phyloP scores from a whole-genome alignment of 257 asterid genomes.

The Linderniella brevidens region DNA sequence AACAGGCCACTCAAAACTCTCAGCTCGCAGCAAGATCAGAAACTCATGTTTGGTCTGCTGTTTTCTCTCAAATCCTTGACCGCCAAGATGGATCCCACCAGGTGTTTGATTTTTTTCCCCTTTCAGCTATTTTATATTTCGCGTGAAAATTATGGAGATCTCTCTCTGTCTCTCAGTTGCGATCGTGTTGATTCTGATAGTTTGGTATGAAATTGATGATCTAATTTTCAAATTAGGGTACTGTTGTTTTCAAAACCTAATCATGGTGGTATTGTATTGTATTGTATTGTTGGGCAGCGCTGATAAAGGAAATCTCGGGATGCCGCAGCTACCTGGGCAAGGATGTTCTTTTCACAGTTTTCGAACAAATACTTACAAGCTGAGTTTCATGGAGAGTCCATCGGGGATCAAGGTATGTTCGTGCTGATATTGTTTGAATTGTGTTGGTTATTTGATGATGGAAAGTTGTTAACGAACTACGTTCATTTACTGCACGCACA shows the following conservation, averaged over 20 bases:
- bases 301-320: conserved; percentile 91
- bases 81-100: conserved; percentile 95
- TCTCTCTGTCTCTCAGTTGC: not conserved
- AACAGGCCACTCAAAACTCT: conserved; percentile 90
- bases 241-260: no score
- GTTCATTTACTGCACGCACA: no score
- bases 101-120: conserved; percentile 19
- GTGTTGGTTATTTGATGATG: no score
- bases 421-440: no score
- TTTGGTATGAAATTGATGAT: not conserved
- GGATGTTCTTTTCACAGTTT: conserved; percentile 96
- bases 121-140: no score
- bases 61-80: conserved; percentile 90
- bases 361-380: conserved; percentile 72
- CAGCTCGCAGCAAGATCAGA: conserved; percentile 75
- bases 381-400: conserved; percentile 91
- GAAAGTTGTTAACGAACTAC: no score
- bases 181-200: not conserved
- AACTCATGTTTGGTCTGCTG: conserved; percentile 96
- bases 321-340: conserved; percentile 87
- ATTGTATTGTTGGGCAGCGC: conserved; percentile 23
- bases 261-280: no score
- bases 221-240: no score
- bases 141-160: no score
- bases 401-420: conserved; percentile 67